Base-by-base conservation (phyloP, 2,329 filamentous ascomycete species). In the Scorias spongiosa region DNA sequence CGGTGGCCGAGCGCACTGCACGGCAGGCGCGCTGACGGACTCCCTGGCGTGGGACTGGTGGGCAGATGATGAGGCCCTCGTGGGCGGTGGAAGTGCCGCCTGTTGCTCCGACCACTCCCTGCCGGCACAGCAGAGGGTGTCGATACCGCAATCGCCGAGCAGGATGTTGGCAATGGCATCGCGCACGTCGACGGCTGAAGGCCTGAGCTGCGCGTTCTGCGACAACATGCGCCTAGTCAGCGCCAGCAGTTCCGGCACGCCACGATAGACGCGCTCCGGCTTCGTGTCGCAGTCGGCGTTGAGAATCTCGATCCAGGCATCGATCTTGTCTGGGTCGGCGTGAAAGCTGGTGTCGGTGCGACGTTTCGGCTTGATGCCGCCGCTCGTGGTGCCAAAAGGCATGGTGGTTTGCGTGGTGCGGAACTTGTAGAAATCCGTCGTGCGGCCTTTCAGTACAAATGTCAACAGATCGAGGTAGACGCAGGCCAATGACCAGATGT, bases 401-500 rank as follows among this genome's bases (percentile, higher is more conserved):
- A 32, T 14, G 32, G 15, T 12, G 32, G 12, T 36, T 5, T 11
- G 28, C 39, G 64, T 18, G 38, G 5, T 71, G 5, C 83, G 77
- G 57, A 84, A 78, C 18, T 75, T 70, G 29, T 75, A 67, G 54
- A 86, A 85, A 20, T 78, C 73, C 41, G 74, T 71, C 1, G 75
- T 70, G 43, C 78, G 75, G 51, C 79, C 78, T 58, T 84, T 83
- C 47, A 85, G 61, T 45, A 83, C 66, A 54, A 83, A 78, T 17
- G 77, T 78, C 15, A 86, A 57, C 28, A 87, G 71, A 49, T 88
- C 82, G 12, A 86, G 66, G 47, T 81, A 81, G 42, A 86, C 70
- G 57, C 81, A 83, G 9, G 76, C 82, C 1, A 86, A 67, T 2
- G 80, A 83, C 62, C 82, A 88, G 15, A 87, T 67, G 56, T 87